phyloP scores from a whole-genome alignment of 1,284 basidiomycete genomes.

The Heterobasidion parviporum region DNA sequence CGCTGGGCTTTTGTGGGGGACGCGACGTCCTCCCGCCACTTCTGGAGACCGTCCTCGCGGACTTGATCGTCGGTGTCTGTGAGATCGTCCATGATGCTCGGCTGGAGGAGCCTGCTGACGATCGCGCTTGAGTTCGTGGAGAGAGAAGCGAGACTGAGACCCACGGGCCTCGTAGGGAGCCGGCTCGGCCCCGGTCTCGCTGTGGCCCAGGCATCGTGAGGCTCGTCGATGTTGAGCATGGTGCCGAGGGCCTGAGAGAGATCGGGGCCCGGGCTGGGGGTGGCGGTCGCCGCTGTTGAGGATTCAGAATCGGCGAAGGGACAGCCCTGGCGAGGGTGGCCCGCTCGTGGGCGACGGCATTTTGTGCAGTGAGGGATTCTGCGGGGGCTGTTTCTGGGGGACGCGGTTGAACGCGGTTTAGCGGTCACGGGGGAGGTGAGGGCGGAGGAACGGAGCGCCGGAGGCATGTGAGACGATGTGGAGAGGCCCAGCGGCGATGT shows the following conservation, averaged over 20 bases:
- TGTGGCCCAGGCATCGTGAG: neutral
- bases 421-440: conserved; percentile 1
- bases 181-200: neutral
- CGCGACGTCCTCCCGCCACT: neutral
- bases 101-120: conserved; percentile 25
- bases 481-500: too few species aligned
- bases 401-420: conserved; percentile 1
- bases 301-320: conserved; percentile 3
- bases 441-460: conserved; percentile 6
- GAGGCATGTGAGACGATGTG: conserved; percentile 1
- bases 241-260: conserved; percentile 5
- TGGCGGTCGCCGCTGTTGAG: neutral
- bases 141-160: conserved; percentile 27
- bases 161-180: neutral
- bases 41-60: neutral
- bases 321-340: conserved; percentile 16
- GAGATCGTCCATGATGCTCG: conserved; percentile 19
- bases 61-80: conserved; percentile 13
- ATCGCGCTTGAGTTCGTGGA: conserved; percentile 27
- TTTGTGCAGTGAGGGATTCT: conserved; percentile 13
- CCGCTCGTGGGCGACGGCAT: conserved; percentile 13
- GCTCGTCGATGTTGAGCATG: conserved; percentile 3
- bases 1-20: conserved; percentile 10
- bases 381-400: conserved; percentile 12
- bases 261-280: neutral